Conservation (phyloP, 345 rosid species). For the Hevea brasiliensis region DNA sequence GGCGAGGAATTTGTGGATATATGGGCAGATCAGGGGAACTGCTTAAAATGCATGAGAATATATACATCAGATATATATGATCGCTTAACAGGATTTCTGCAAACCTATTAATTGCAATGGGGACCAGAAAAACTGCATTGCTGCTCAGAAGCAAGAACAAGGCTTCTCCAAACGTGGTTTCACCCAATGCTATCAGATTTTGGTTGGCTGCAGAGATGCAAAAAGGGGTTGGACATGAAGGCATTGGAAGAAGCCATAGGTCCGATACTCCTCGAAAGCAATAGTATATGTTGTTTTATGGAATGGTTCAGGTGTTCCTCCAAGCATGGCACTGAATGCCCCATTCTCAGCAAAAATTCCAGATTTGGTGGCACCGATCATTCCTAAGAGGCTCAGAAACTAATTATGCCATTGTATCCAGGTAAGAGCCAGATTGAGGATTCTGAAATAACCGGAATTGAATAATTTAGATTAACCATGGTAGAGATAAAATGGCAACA, state of each 20-base stretch:
- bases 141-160: too few relatives aligned
- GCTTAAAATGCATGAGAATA: conserved; percentile 54
- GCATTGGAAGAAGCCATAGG: too few relatives aligned
- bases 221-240: too few relatives aligned
- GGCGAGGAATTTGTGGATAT: conserved; percentile 80
- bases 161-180: too few relatives aligned
- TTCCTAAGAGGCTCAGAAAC: conserved; percentile 76
- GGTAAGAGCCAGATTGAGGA: conserved; percentile 34
- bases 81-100: conserved; percentile 84
- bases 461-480: conserved; percentile 31
- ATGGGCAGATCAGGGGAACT: conserved; percentile 65
- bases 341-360: conserved; percentile 85
- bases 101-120: conserved; percentile 70
- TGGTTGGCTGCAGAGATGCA: too few relatives aligned
- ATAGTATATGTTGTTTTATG: too few relatives aligned
- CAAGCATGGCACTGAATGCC: too few relatives aligned
- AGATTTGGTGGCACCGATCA: conserved; percentile 97
- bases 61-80: conserved; percentile 83
- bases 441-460: conserved; percentile 17
- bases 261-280: too few relatives aligned
- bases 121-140: too few relatives aligned
- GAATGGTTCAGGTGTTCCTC: too few relatives aligned
- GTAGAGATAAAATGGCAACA: conserved; percentile 12
- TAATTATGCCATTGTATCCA: conserved; percentile 46
- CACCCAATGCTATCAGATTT: too few relatives aligned